Evolutionary conservation across 208 protist species (phyloP), one percentile per base, ranked within the genome.

Genomic region (Leishmania tarentolae): DNA sequence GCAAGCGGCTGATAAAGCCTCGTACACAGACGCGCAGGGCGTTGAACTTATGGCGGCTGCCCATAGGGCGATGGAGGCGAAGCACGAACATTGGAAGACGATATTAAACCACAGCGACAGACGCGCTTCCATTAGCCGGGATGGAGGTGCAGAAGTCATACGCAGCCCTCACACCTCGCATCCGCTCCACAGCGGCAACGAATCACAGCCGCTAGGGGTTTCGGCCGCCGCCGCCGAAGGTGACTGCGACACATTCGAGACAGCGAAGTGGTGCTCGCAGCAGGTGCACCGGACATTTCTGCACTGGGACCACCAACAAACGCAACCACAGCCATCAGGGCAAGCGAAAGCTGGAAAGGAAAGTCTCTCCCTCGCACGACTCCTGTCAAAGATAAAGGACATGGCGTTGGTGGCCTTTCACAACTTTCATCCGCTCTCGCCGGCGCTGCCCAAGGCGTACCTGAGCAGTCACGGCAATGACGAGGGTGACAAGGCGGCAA

Each of bases 391-490:
- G 11, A 35, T 77, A 37, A 80, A 80, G 35, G 31, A 1, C 9
- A 53, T 56, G 2, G 70, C 40, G 57, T 46, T 77, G 59, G 37
- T 76, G 7, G 52, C 76, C 0, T 8, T 80, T 0, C 1, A 24
- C 69, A 72, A 28, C 70, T 37, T 76, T 3, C 40, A 80, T 44
- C 81, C 81, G 37, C 76, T 80, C 17, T 80, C 81, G 24, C 76
- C 70, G n/a, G 66, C 71, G 76, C 81, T 76, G 50, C 72, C 50
- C 31, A 57, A 76, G 31, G 13, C 15, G 72, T 76, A 76, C 50
- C 44, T 52, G 9, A 73, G 72, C 15, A 28, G 35, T 57, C n/a
- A 61, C 17, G 46, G 72, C 47, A 15, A 13, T 57, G 72, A 44
- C 19, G 13, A 15, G 19, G 19, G 42, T 24, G 72, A 15, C 21